Percentiles rank a stretch among this genome's conserved stretches.
Evolutionary conservation across 2,329 filamentous ascomycete genomes (phyloP).

Genomic region (Dendryphion nanum): DNA sequence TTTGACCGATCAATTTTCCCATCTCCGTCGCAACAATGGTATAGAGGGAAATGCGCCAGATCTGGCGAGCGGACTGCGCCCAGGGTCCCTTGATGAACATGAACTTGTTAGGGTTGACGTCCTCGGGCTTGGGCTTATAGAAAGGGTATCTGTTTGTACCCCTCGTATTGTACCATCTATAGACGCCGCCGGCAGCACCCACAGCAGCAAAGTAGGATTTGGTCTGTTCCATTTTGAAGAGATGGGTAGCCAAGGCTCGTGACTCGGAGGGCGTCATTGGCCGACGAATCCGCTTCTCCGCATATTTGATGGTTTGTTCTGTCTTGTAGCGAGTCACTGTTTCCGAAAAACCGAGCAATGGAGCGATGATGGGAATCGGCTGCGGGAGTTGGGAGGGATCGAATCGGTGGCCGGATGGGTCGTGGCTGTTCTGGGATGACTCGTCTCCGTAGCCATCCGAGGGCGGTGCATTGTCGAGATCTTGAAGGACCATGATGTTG

Average conservation of each 20-base stretch:
- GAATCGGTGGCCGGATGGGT: constrained; percentile 23
- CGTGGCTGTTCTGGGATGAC: constrained; percentile 28
- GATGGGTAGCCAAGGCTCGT: constrained; percentile 42
- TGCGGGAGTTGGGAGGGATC: constrained; percentile 39
- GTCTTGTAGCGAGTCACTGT: constrained; percentile 25
- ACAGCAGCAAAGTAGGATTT: constrained; percentile 40
- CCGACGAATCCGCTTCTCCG: constrained; percentile 35
- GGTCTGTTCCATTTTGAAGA: constrained; percentile 37
- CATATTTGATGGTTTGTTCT: constrained; percentile 31
- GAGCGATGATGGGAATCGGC: constrained; percentile 35
- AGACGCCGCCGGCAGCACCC: constrained; percentile 30
- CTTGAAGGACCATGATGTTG: constrained; percentile 43
- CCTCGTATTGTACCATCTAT: constrained; percentile 35
- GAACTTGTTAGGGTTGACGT: constrained; percentile 41
- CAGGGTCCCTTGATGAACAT: constrained; percentile 30
- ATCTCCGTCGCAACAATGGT: constrained; percentile 24
- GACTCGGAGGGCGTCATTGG: constrained; percentile 42
- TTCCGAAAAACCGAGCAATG: constrained; percentile 27
- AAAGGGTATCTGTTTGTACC: constrained; percentile 42
- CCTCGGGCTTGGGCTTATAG: constrained; percentile 38
- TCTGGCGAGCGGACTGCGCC: constrained; percentile 28
- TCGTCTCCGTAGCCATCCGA: constrained; percentile 39
- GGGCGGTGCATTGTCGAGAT: constrained; percentile 29
- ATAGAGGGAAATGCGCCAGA: constrained; percentile 27
- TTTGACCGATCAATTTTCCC: constrained; percentile 34